Evolutionary conservation across 345 rosid species (phyloP).

Genomic region (Cardamine chenopodiifolia): DNA sequence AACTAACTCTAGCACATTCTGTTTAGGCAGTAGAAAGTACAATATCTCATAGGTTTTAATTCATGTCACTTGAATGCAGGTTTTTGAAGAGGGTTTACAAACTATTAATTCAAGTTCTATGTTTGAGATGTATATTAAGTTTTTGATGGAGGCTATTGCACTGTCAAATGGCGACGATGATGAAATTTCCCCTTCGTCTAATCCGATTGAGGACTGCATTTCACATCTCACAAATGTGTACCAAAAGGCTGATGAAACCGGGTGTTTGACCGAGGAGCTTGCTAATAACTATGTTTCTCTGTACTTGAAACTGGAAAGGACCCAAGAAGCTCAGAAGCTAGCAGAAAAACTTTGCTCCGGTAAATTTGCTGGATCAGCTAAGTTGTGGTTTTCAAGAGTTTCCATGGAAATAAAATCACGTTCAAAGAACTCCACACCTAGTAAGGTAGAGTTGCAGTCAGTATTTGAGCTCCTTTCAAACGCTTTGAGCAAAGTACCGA

Average conservation of each 20-base stretch:
- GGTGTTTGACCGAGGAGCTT: slow-evolving; percentile 65
- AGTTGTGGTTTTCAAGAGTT: slow-evolving; percentile 67
- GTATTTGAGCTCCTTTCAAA: slow-evolving; percentile 56
- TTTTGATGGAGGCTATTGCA: slow-evolving; percentile 56
- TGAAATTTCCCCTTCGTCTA: slow-evolving; percentile 32
- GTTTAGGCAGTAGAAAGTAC: not conserved
- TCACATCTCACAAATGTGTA: slow-evolving; percentile 56
- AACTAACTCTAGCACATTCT: not conserved
- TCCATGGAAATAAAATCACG: slow-evolving; percentile 57
- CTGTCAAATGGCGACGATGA: slow-evolving; percentile 46
- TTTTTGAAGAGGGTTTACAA: slow-evolving; percentile 73
- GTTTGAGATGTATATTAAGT: slow-evolving; percentile 62
- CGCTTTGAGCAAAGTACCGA: slow-evolving; percentile 52
- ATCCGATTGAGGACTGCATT: slow-evolving; percentile 40
- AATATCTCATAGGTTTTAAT: slow-evolving; percentile 11
- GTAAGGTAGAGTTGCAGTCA: slow-evolving; percentile 53
- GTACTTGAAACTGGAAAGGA: slow-evolving; percentile 60
- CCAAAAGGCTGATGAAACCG: slow-evolving; percentile 67
- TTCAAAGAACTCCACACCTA: slow-evolving; percentile 44
- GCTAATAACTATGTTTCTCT: slow-evolving; percentile 69
- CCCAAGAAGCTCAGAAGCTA: slow-evolving; percentile 62
- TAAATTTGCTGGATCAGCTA: slow-evolving; percentile 54
- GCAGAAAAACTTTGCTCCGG: slow-evolving; percentile 66
- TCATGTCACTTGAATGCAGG: slow-evolving; percentile 46
- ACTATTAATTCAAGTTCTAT: slow-evolving; percentile 57